A percentile compares a stretch with the other conserved stretches of the same genome.
These are phyloP conservation scores for Fraxinus greggii DNA, from an alignment of 305 asterid genomes.

Conservation along the genomic window DNA sequence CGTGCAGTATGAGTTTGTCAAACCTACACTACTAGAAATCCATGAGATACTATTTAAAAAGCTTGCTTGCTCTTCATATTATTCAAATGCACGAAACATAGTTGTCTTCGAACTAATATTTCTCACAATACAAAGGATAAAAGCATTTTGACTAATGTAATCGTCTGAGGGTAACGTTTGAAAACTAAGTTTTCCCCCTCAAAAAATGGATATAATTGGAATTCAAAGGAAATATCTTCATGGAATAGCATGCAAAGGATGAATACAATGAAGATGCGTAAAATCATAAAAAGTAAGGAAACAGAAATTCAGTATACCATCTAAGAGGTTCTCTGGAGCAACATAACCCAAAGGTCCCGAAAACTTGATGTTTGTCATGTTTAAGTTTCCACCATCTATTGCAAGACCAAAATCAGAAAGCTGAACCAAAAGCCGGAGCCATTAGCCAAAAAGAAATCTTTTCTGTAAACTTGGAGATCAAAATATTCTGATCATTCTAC, in stretches of 20 bases:
- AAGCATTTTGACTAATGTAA: too few species aligned
- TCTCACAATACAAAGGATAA: too few species aligned
- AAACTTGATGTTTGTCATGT: constrained; percentile 54
- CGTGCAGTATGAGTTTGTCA: background rate
- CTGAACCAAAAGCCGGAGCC: constrained; percentile 39
- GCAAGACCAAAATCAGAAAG: constrained; percentile 89
- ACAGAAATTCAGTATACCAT: constrained; percentile 46
- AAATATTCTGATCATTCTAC: constrained; percentile 30
- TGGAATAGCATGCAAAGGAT: background rate
- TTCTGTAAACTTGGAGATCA: background rate
- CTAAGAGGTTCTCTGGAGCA: constrained; percentile 84
- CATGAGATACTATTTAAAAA: too few species aligned
- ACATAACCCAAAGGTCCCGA: constrained; percentile 86
- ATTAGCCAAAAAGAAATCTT: constrained; percentile 1
- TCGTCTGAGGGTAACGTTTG: too few species aligned
- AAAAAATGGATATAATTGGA: background rate
- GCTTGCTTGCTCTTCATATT: too few species aligned
- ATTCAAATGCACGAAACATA: too few species aligned
- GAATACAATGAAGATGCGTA: background rate
- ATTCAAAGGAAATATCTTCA: background rate
- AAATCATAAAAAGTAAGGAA: constrained; percentile 2
- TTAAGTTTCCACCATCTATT: constrained; percentile 49
- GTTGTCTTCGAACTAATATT: too few species aligned
- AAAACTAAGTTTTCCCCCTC: too few species aligned
- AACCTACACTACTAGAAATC: background rate